phyloP scores from a whole-genome alignment of 2,329 filamentous ascomycete species.

The Xylaria arbuscula region DNA sequence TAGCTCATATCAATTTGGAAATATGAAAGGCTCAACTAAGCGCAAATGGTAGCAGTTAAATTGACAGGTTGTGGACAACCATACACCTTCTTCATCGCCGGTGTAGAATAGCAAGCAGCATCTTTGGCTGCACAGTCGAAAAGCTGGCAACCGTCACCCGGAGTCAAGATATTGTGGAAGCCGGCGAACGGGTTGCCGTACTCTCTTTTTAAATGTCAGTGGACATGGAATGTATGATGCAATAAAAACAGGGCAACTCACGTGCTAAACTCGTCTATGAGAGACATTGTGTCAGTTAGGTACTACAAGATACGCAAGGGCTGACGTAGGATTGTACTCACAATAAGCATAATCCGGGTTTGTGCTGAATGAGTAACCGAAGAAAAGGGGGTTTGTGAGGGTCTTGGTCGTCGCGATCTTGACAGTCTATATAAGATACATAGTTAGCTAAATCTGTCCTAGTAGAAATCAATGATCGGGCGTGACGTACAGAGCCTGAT shows the following conservation, averaged over 20 bases:
- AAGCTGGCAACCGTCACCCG: slow-evolving; percentile 52
- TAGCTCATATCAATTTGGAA: not conserved
- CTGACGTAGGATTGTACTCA: slow-evolving; percentile 42
- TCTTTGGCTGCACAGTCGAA: slow-evolving; percentile 55
- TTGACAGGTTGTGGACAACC: slow-evolving; percentile 56
- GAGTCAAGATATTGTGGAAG: slow-evolving; percentile 52
- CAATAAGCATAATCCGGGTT: slow-evolving; percentile 55
- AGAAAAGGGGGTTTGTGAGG: slow-evolving; percentile 54
- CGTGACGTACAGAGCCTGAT: slow-evolving; percentile 52
- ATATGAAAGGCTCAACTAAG: slow-evolving; percentile 11
- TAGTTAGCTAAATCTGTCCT: slow-evolving; percentile 30
- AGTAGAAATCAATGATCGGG: not conserved
- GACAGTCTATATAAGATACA: slow-evolving; percentile 50
- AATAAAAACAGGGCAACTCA: slow-evolving; percentile 35
- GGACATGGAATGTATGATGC: not conserved
- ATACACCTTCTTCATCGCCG: slow-evolving; percentile 53
- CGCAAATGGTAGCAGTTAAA: slow-evolving; percentile 51
- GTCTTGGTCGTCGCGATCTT: slow-evolving; percentile 56
- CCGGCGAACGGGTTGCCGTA: slow-evolving; percentile 56
- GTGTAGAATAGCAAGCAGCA: slow-evolving; percentile 55
- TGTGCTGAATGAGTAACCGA: slow-evolving; percentile 55
- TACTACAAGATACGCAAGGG: not conserved
- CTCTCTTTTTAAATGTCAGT: slow-evolving; percentile 42
- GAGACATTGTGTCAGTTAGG: slow-evolving; percentile 17
- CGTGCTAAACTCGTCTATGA: slow-evolving; percentile 55